Evolutionary conservation across 176 grass and related monocot genomes (phyloP), one percentile per base, ranked within the genome.

Genomic region (Raddia distichophylla): DNA sequence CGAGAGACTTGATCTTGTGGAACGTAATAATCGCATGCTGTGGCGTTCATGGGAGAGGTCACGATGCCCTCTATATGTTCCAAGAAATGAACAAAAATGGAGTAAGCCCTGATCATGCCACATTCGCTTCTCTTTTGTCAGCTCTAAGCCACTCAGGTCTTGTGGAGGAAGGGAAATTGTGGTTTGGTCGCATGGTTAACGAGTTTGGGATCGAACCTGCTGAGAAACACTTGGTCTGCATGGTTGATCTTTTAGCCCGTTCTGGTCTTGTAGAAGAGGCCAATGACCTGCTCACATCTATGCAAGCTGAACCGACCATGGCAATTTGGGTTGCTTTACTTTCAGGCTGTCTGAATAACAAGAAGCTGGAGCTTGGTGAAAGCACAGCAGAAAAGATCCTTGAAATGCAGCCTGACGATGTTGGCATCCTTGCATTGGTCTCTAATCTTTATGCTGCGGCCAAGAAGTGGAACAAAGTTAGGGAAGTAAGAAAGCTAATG

Each of bases 331-430:
- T 93, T 3, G 88, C 85, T 83, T 45, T 90, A 2, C 85, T 88
- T 71, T 93, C 91, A 56, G 91, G 91, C 33, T 93, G 88, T 65
- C 83, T 83, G 49, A 93, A 93, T 44, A 87, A 90, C 69, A 93
- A 88, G 83, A 88, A 76, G 64, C 60, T 93, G 46, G 85, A 90
- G 51, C 88, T 93, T 50, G 91, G 85, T 5, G 73, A 90, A 65
- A 84, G 46, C 59, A 78, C 74, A 14, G 91, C 85, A 16, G 69
- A 75, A 45, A 86, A 83, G 64, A 81, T 93, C 83, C 82, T 93
- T 42, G 69, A 80, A 66, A n/a, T 67, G 51, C 83, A 80, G 14
- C 88, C 88, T 55, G 85, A 88, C 22, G 85, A 90, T 19, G 51
- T 51, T 1, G 91, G 88, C 4, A 55, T 77, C 65, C 85, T 90